Evolutionary conservation across 192 early-diverging fungal species (phyloP), one percentile per base, ranked within the genome.

Genomic region (Coemansia sp.): DNA sequence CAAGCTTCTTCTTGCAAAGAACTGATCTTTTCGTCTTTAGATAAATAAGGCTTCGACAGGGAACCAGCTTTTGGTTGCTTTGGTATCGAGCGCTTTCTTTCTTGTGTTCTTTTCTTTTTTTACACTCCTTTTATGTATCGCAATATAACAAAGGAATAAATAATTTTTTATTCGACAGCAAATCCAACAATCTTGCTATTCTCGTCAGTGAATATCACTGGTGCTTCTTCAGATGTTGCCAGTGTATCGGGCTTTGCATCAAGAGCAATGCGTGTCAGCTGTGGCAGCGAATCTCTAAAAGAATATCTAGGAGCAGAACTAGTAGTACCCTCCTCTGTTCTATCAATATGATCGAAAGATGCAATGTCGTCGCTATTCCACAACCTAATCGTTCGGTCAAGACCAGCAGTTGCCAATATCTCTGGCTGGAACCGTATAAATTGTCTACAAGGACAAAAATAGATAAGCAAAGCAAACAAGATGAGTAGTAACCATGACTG

Each of bases 1-100:
- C 81, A 99, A 99, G 87, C 92, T 91, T 82, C 74, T 89, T 59
- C 95, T 97, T 89, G 92, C 95, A 62, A 77, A 74, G 44, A 78
- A 85, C 74, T 91, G 70, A 56, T 47, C 37, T n/a, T 63, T 21
- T 5, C 0, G 1, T 26, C 52, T 9, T 23, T 21, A 21, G 6
- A 50, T 7, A 18, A 50, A 18, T 50, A n/a, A 1, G 18, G n/a
- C 48, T 13, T 44, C n/a, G n/a, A n/a, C 13, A 9, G 10, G 42
- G 56, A 32, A 4, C 26, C 21, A 23, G 3, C 1, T 37, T 9
- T 13, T 1, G 37, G 19, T 37, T 56, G 52, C n/a, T 53, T 9
- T 53, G 52, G 9, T 23, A 32, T 32, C 32, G 32, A 32, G 32
- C 32, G 1, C 52, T 53, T 53, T 18, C 21, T 23, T 12, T 6